A percentile compares a stretch with the other conserved stretches of the same genome.
Evolutionary conservation across 2,329 filamentous ascomycete genomes (phyloP).

Genomic region (Paecilomyces niveus): DNA sequence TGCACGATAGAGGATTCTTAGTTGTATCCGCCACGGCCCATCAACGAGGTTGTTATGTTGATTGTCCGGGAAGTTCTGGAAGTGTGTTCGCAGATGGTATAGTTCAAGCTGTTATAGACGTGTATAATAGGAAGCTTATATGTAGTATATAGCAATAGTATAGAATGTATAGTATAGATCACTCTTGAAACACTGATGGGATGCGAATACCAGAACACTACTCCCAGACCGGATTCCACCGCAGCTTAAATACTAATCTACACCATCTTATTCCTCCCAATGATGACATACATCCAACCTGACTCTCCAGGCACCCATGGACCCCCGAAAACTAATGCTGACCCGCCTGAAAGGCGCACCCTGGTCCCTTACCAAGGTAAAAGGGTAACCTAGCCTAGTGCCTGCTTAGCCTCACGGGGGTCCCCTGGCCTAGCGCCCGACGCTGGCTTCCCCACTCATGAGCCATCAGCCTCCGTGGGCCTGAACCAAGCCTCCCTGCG

Average conservation of each 20-base stretch:
- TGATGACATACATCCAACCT: not conserved
- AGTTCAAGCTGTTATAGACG: not conserved
- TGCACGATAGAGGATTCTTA: slow-evolving; percentile 1
- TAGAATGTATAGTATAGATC: not conserved
- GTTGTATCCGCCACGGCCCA: slow-evolving; percentile 25
- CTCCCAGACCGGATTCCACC: not conserved
- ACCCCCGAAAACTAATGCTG: not conserved
- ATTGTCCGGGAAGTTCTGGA: not conserved
- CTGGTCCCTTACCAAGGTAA: not conserved
- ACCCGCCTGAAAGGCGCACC: not conserved
- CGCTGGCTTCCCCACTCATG: not conserved
- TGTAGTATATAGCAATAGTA: not conserved
- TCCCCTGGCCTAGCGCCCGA: not conserved
- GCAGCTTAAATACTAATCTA: not conserved
- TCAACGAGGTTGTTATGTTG: slow-evolving; percentile 7
- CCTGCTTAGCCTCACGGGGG: not conserved
- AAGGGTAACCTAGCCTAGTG: not conserved
- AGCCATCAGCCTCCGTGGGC: not conserved
- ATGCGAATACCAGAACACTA: not conserved
- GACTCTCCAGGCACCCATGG: not conserved
- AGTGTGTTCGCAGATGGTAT: not conserved
- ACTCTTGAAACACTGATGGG: not conserved
- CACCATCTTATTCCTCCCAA: not conserved
- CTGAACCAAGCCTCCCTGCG: not conserved
- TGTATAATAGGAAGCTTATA: not conserved